Base-by-base conservation (phyloP, 306 rosid genomes). In the Phaseolus lunatus region DNA sequence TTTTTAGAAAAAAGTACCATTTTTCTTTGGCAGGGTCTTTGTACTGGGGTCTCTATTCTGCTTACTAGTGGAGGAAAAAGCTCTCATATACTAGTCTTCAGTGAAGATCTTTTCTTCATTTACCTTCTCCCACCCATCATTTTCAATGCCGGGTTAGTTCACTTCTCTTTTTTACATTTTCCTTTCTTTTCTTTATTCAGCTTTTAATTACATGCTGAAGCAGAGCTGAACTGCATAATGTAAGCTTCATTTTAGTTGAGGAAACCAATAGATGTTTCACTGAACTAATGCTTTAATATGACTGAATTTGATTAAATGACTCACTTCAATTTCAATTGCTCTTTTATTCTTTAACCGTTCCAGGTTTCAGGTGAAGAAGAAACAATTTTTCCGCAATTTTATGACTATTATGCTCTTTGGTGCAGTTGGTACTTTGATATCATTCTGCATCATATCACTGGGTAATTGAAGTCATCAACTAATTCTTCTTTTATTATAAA, bases 301-400 rank as follows among this genome's bases (percentile, higher is more conserved):
- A 47, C 50, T 35, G 27, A 31, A 37, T 75, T 78, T 63, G 0
- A 39, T 75, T 78, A 16, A 59, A 59, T 81, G 15, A 63, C 65
- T 53, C 15, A 57, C 66, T 22, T 23, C 63, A 13, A 26, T 58
- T 71, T 59, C 22, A 33, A 58, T 15, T 76, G 31, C 29, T 52
- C 33, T 78, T 67, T 67, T 87, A 23, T 45, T 73, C 13, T 80
- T 53, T 10, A 72, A 66, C 72, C 8, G 3, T 58, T 57, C n/a
- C 86, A 96, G 99, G 92, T 96, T 96, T 85, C 97, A 86, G 83
- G 97, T 96, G 84, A 96, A 92, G 91, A 96, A 92, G 90, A 96
- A 96, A 84, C 98, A 92, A 29, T 96, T 96, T 83, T 92, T 96
- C 44, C 96, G 91, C 70, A 96, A 96, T 78, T 89, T 96, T 75